Conservation (phyloP, 2,329 filamentous ascomycete genomes). For the Botryotinia narcissicola region DNA sequence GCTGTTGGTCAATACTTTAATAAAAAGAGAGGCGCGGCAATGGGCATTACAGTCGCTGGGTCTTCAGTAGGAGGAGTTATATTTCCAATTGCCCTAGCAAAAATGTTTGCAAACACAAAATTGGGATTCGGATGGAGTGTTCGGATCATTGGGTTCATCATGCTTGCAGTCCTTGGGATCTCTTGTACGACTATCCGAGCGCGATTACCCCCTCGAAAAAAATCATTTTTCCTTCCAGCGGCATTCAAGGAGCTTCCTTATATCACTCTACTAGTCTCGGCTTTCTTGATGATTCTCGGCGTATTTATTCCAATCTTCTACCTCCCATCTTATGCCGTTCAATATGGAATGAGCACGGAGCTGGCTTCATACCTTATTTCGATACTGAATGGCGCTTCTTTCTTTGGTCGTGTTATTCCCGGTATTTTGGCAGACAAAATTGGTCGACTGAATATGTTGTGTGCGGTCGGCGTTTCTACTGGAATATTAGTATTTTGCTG, state of each 20-base stretch:
- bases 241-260: slow-evolving; percentile 16
- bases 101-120: slow-evolving; percentile 25
- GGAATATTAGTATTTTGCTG: slow-evolving; percentile 21
- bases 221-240: slow-evolving; percentile 14
- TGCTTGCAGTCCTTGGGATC: slow-evolving; percentile 41
- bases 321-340: slow-evolving; percentile 42
- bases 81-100: slow-evolving; percentile 16
- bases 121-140: slow-evolving; percentile 37
- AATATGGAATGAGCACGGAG: slow-evolving; percentile 45
- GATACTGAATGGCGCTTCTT: slow-evolving; percentile 43
- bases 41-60: slow-evolving; percentile 44
- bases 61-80: slow-evolving; percentile 20
- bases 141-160: slow-evolving; percentile 36
- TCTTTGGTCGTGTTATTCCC: slow-evolving; percentile 20
- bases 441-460: slow-evolving; percentile 38
- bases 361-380: slow-evolving; percentile 51
- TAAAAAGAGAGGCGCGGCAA: slow-evolving; percentile 47
- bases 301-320: slow-evolving; percentile 53
- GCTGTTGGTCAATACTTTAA: slow-evolving; percentile 50
- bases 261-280: slow-evolving; percentile 1
- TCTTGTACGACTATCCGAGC: slow-evolving; percentile 8
- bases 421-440: slow-evolving; percentile 19
- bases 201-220: slow-evolving; percentile 15
- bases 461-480: neutral
- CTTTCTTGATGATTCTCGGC: slow-evolving; percentile 44